Evolutionary conservation across 2,329 filamentous ascomycete species (phyloP), one percentile per base, ranked within the genome.

Genomic region (Botrytis hyacinthi): DNA sequence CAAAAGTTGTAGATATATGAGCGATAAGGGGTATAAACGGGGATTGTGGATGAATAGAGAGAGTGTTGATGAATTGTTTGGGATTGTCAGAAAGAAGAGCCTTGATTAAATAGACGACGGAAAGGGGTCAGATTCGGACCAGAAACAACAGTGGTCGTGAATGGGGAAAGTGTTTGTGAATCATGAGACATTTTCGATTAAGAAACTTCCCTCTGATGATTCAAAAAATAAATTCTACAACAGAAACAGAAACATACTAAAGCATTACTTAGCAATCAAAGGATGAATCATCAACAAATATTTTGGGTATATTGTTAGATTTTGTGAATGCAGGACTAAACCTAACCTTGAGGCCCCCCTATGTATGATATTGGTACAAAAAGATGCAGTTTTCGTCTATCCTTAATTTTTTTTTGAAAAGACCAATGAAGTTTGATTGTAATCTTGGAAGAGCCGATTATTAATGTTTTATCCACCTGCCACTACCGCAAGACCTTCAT

Each of bases 401-500:
- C 66, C 66, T 59, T 57, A 32, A 44, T 32, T 57, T 42, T 48
- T 35, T 35, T 16, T 32, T 22, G 8, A 57, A 35, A 42, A 68
- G n/a, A 18, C 35, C 10, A 42, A 44, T 26, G 10, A 68, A 16
- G 48, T 26, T n/a, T 29, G 54, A 74, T 61, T 66, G 59, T 37
- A 54, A 70, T 70, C 37, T 40, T 40, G 37, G 37, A 40, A 54
- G 26, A 54, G 48, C 48, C 10, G 2, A 54, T 26, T n/a, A n/a
- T n/a, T 16, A 8, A 54, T n/a, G 40, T 35, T 68, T 68, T 65
- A 75, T 48, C 74, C 73, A 57, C 74, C 73, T 54, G 73, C 70
- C 29, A 99, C 95, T 74, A 98, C 93, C 48, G 96, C 96, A 81
- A 99, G 83, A 14, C 94, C 95, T 78, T 97, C 93, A 81, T 99